phyloP scores from a whole-genome alignment of 2,329 filamentous ascomycete genomes.

The Sporothrix brunneoviolacea region DNA sequence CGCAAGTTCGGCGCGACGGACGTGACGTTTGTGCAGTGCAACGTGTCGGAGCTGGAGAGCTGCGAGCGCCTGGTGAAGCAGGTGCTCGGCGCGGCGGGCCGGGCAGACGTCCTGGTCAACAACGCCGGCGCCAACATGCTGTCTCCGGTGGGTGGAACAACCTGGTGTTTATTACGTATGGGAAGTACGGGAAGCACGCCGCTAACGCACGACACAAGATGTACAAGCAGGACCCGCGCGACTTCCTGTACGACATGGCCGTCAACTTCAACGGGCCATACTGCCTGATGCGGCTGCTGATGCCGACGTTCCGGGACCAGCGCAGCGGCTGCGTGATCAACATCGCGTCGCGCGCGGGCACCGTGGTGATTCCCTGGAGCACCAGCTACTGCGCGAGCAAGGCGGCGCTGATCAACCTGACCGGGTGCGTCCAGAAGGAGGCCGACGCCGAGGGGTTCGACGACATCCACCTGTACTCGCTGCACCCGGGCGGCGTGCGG shows the following conservation, averaged over 20 bases:
- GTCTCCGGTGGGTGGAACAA: conserved; percentile 14
- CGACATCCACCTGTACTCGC: conserved; percentile 25
- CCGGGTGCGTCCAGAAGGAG: conserved; percentile 26
- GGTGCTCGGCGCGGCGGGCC: conserved; percentile 14
- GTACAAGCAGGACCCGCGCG: conserved; percentile 21
- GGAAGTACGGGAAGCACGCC: no score
- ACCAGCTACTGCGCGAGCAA: conserved; percentile 29
- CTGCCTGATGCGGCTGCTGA: conserved; percentile 25
- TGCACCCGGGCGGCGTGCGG: conserved; percentile 27
- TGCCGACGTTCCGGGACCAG: conserved; percentile 23
- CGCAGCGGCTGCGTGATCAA: conserved; percentile 25
- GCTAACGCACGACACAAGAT: no score
- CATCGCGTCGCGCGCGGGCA: conserved; percentile 26
- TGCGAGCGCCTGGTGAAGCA: conserved; percentile 21
- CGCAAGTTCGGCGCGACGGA: conserved; percentile 19
- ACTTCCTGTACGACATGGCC: conserved; percentile 24
- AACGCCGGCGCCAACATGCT: conserved; percentile 27
- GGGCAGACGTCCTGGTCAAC: conserved; percentile 25
- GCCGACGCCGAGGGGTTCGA: conserved; percentile 23
- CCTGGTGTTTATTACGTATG: no score
- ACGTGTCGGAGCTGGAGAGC: conserved; percentile 22
- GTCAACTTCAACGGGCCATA: conserved; percentile 28
- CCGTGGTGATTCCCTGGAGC: conserved; percentile 24
- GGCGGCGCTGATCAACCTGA: conserved; percentile 27
- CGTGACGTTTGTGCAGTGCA: conserved; percentile 21